Evolutionary conservation across 345 rosid species (phyloP).

Genomic region (Litchi chinensis): DNA sequence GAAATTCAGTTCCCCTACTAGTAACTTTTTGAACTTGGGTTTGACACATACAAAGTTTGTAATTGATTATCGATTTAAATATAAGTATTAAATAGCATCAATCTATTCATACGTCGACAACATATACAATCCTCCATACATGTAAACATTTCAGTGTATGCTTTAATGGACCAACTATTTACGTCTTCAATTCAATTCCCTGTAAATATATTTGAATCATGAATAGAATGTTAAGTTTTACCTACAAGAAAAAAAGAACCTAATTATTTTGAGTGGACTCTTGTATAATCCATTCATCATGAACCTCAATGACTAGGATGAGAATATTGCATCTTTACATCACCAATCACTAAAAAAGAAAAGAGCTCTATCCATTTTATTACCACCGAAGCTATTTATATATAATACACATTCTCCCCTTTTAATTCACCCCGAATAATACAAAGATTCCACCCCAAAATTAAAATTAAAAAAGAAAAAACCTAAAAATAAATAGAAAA

Average conservation of each 20-base stretch:
- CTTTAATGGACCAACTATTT: too few species aligned
- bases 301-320: too few species aligned
- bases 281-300: neutral
- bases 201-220: neutral
- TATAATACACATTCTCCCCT: conserved; percentile 22
- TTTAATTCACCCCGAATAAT: conserved; percentile 26
- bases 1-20: too few species aligned
- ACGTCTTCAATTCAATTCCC: neutral
- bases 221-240: too few species aligned
- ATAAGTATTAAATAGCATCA: too few species aligned
- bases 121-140: too few species aligned
- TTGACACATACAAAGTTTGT: too few species aligned
- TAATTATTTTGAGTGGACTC: neutral
- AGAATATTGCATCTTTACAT: neutral
- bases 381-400: conserved; percentile 15
- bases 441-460: conserved; percentile 21
- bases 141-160: too few species aligned
- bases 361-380: neutral
- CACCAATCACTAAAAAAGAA: neutral
- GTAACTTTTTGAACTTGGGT: too few species aligned
- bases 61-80: too few species aligned
- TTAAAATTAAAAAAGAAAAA: neutral
- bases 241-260: too few species aligned
- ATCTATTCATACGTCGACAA: too few species aligned
- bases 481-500: conserved; percentile 16